phyloP scores from a whole-genome alignment of 23 red algal species.

The Gracilaria vermiculophylla region DNA sequence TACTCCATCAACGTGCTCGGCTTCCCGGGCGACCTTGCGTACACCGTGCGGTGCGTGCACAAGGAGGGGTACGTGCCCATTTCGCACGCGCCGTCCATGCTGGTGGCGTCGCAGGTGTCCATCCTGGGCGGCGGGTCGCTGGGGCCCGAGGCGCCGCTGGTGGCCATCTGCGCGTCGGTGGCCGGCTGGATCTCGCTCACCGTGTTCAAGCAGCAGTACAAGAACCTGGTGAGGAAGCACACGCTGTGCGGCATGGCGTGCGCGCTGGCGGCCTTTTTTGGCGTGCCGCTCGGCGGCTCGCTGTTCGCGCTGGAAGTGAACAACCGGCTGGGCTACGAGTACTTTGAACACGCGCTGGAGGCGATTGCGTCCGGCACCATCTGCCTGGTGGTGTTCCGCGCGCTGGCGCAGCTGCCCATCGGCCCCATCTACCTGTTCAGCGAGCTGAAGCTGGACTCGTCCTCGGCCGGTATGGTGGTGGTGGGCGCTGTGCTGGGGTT shows the following conservation, averaged over 20 bases:
- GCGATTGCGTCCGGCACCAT: constrained; percentile 68
- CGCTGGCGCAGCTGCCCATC: constrained; percentile 65
- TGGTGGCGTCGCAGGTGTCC: constrained; percentile 74
- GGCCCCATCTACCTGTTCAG: constrained; percentile 78
- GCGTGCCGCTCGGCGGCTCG: constrained; percentile 82
- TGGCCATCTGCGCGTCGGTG: constrained; percentile 82
- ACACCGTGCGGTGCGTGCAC: constrained; percentile 84
- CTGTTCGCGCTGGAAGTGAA: constrained; percentile 93
- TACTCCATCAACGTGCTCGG: constrained; percentile 60
- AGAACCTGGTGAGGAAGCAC: constrained; percentile 70
- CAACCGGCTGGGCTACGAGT: constrained; percentile 84
- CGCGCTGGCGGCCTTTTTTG: constrained; percentile 87
- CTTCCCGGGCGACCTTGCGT: constrained; percentile 80
- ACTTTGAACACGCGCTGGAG: constrained; percentile 87
- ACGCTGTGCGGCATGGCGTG: constrained; percentile 90
- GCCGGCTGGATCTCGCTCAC: constrained; percentile 52
- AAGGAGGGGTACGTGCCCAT: constrained; percentile 69
- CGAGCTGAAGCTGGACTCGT: constrained; percentile 23
- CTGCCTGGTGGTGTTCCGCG: constrained; percentile 79
- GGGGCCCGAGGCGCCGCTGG: constrained; percentile 92
- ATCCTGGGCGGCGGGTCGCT: constrained; percentile 78
- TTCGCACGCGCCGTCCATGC: constrained; percentile 48
- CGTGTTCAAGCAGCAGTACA: constrained; percentile 69
- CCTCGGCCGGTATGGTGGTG: constrained; percentile 41
- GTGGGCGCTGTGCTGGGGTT: constrained; percentile 71